Base-by-base conservation (phyloP, 1,284 basidiomycete species). In the Xerocomus nothofagi region DNA sequence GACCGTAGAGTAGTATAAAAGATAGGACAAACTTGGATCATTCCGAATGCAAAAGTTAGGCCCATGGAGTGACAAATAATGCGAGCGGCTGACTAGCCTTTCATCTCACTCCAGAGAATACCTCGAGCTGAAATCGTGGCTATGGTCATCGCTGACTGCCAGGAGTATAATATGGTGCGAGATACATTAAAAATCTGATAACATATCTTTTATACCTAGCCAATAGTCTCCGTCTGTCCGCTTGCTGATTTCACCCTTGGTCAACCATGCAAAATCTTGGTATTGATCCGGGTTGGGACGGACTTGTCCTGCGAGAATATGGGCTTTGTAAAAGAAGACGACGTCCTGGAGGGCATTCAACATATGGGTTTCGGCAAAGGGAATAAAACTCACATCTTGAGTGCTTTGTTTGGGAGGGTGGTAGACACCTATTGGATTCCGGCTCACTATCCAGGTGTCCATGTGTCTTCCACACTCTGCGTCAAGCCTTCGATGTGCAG, bases 251-350 rank as follows among this genome's bases (percentile, higher is more conserved):
- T 95, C 92, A 66, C 93, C 81, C 70, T 92, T 91, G 49, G 91
- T 93, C 55, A 94, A 75, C 92, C 92, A 95, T 18, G 88, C 91
- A 72, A 91, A 93, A 59, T 91, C 89, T 43, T 75, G 73, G 49
- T 88, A 73, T 47, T 69, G 68, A 56, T 77, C 71, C 30, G 72
- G 68, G 46, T 80, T 69, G 18, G 82, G 82, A 29, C 70, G 73
- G 21, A 79, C 81, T 66, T 91, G 89, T 12, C 90, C 91, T 4
- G 87, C 81, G 63, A 93, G 77, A 47, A 93, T 88, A 60, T 91
- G 88, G 21, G 80, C 88, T 66, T 92, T 93, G 73, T 84, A 88
- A 73, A 92, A 90, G 69, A 93, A 92, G 17, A 77, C 71, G 23
- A 75, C 67, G 47, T 71, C 67, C 80, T 82, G 47, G 3, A 24